A percentile compares a stretch with the other conserved stretches of the same genome.
These are phyloP conservation scores for Backusella morwellensis DNA, from an alignment of 192 early-diverging fungal species.

Conservation along the genomic window DNA sequence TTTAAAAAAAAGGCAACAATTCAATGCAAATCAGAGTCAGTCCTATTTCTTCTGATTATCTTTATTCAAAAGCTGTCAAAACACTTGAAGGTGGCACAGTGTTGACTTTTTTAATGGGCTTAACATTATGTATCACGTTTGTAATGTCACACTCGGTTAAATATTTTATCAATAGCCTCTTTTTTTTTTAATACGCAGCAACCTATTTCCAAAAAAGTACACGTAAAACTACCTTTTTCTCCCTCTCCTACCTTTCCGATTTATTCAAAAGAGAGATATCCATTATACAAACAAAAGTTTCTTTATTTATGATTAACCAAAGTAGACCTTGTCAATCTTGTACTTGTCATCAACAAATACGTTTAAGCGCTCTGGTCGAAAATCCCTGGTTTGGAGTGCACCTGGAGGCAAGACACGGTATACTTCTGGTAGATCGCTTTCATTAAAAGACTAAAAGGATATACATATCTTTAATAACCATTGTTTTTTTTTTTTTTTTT, in stretches of 20 bases:
- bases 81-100: not conserved
- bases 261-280: not conserved
- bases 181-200: not conserved
- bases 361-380: constrained; percentile 42
- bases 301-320: not conserved
- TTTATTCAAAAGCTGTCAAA: not conserved
- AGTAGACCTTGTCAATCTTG: not conserved
- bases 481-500: too few species aligned
- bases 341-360: constrained; percentile 18
- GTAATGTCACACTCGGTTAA: not conserved
- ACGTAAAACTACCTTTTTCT: not conserved
- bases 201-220: not conserved
- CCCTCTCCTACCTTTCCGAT: not conserved
- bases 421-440: constrained; percentile 32
- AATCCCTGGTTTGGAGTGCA: constrained; percentile 46
- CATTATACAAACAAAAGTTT: not conserved
- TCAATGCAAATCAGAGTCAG: not conserved
- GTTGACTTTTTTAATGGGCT: not conserved
- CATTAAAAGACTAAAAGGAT: constrained; percentile 29
- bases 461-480: not conserved
- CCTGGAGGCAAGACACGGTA: constrained; percentile 41
- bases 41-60: not conserved
- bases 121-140: not conserved
- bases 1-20: not conserved
- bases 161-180: not conserved